These are phyloP conservation scores for Leccinum subtestaceum DNA, from an alignment of 768 basidiomycete genomes.

Conservation along the genomic window DNA sequence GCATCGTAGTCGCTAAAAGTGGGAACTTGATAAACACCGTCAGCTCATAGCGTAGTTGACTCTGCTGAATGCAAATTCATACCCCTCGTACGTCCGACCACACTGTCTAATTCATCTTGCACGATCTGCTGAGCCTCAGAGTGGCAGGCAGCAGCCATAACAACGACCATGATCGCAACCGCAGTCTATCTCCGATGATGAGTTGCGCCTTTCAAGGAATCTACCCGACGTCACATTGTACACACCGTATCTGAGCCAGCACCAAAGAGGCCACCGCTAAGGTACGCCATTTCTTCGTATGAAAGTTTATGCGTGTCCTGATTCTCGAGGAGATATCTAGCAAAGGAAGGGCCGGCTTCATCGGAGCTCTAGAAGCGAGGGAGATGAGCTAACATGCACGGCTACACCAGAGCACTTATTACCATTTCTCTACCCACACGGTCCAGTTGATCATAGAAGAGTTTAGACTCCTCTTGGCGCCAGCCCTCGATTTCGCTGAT, in stretches of 20 bases:
- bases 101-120: conserved; percentile 52
- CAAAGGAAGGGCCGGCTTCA: conserved; percentile 43
- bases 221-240: conserved; percentile 5
- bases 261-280: conserved; percentile 63
- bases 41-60: background rate
- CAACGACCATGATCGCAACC: conserved; percentile 50
- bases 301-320: conserved; percentile 53
- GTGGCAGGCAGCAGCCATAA: conserved; percentile 58
- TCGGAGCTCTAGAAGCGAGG: conserved; percentile 18
- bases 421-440: conserved; percentile 49
- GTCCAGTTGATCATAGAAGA: conserved; percentile 53
- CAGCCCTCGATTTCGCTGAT: conserved; percentile 53
- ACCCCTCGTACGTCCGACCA: conserved; percentile 46
- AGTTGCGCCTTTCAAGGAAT: background rate
- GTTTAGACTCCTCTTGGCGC: conserved; percentile 50
- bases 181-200: conserved; percentile 38
- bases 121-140: conserved; percentile 50
- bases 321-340: conserved; percentile 54
- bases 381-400: background rate
- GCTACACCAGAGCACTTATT: background rate
- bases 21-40: conserved; percentile 29
- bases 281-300: conserved; percentile 57
- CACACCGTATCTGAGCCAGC: conserved; percentile 59
- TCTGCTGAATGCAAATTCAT: background rate
- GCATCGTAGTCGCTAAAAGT: conserved; percentile 38